phyloP scores from a whole-genome alignment of 352 stramenopile species.

The Elongisporangium senticosum region DNA sequence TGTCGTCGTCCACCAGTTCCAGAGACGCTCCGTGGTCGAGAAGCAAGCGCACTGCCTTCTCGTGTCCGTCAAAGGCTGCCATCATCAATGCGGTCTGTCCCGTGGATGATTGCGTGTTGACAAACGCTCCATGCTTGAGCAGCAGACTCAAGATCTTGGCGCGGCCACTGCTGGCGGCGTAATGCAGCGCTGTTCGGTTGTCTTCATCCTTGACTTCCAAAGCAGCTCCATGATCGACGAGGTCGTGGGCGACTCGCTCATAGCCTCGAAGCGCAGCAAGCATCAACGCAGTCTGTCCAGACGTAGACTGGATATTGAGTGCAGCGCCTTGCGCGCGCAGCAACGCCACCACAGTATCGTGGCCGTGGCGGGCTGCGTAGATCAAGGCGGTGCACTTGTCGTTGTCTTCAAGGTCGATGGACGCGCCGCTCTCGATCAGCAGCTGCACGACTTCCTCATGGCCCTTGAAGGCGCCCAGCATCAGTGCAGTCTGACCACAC shows the following conservation, averaged over 20 bases:
- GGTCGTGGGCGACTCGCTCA: neutral
- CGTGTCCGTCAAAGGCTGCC: conserved; percentile 45
- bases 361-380: neutral
- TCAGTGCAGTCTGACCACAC: conserved; percentile 13
- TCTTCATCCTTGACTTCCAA: conserved; percentile 23
- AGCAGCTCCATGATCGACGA: conserved; percentile 2
- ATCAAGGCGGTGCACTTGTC: neutral
- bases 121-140: conserved; percentile 51
- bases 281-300: conserved; percentile 20
- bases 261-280: conserved; percentile 11
- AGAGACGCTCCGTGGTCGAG: conserved; percentile 68
- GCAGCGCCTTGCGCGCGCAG: neutral
- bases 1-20: conserved; percentile 65
- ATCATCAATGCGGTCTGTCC: conserved; percentile 71
- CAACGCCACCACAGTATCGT: neutral
- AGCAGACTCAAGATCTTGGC: conserved; percentile 57
- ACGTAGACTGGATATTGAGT: neutral
- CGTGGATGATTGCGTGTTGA: conserved; percentile 41
- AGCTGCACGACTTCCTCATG: conserved; percentile 10
- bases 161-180: conserved; percentile 48
- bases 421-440: conserved; percentile 14
- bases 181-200: conserved; percentile 50
- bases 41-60: conserved; percentile 59
- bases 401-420: neutral
- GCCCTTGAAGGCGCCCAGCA: conserved; percentile 13